Percentiles rank a stretch among this genome's conserved stretches.
Conservation (phyloP, 305 asterid genomes). For the Petunia hybrid region DNA sequence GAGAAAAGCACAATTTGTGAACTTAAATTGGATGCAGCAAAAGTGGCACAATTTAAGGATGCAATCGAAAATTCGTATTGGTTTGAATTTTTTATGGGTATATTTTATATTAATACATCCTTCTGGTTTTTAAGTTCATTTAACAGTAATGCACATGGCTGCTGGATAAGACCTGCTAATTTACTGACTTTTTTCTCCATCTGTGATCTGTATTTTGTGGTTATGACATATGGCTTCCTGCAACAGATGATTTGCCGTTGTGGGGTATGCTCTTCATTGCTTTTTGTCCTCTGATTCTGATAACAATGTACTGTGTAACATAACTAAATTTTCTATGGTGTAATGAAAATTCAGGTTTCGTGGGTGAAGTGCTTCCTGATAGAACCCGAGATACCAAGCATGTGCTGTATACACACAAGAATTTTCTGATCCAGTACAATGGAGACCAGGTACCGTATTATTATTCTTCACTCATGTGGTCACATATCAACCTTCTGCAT, state of each 20-base stretch:
- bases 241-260: slow-evolving; percentile 84
- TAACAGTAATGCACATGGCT: slow-evolving; percentile 14
- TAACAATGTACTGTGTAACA: slow-evolving; percentile 29
- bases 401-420: slow-evolving; percentile 79
- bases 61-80: slow-evolving; percentile 75
- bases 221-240: slow-evolving; percentile 38
- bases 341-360: slow-evolving; percentile 56
- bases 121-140: slow-evolving; percentile 23
- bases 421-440: slow-evolving; percentile 71
- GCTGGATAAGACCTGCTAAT: not conserved
- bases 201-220: slow-evolving; percentile 38
- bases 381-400: slow-evolving; percentile 67
- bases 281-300: slow-evolving; percentile 25
- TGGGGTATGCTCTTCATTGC: slow-evolving; percentile 70
- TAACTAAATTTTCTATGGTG: slow-evolving; percentile 35
- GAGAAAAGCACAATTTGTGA: slow-evolving; percentile 60
- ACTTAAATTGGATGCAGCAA: slow-evolving; percentile 65
- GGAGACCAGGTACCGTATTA: slow-evolving; percentile 55
- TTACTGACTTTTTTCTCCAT: slow-evolving; percentile 17
- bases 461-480: slow-evolving; percentile 3
- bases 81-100: slow-evolving; percentile 86
- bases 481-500: not conserved
- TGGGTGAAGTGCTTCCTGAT: slow-evolving; percentile 81
- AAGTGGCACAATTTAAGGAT: slow-evolving; percentile 72
- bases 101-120: slow-evolving; percentile 33